Conservation (phyloP, 208 protist species). For the Crithidia bombi region DNA sequence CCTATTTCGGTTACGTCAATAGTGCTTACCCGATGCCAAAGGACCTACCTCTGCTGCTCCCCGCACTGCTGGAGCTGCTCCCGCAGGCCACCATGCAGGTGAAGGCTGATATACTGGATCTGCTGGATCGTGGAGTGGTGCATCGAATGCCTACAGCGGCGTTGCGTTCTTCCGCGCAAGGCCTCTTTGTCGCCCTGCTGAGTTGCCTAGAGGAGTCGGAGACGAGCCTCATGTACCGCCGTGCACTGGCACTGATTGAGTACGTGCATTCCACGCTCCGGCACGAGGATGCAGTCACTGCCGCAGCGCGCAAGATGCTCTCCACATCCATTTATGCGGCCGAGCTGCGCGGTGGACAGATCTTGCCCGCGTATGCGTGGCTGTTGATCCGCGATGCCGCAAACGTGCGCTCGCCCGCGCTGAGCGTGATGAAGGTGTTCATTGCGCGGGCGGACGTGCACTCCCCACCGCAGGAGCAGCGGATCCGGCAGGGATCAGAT, state of each 20-base stretch:
- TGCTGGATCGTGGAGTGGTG: conserved; percentile 27
- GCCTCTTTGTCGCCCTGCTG: conserved; percentile 48
- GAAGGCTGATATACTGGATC: conserved; percentile 22
- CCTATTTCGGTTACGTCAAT: conserved; percentile 29
- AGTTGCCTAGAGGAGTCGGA: conserved; percentile 66
- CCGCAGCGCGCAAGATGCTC: background rate
- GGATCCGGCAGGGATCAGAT: background rate
- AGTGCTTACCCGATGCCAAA: conserved; percentile 33
- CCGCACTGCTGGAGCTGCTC: conserved; percentile 29
- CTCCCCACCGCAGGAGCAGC: background rate
- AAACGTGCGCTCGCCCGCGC: conserved; percentile 23
- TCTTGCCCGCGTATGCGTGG: conserved; percentile 37
- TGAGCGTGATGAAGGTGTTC: conserved; percentile 40
- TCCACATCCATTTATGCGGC: background rate
- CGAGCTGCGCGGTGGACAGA: conserved; percentile 33
- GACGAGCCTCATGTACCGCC: conserved; percentile 54
- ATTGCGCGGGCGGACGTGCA: conserved; percentile 15
- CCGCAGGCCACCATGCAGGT: conserved; percentile 40
- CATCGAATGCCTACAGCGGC: conserved; percentile 25
- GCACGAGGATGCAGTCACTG: conserved; percentile 6
- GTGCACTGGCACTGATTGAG: conserved; percentile 44
- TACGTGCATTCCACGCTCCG: conserved; percentile 27
- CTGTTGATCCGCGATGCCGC: conserved; percentile 35
- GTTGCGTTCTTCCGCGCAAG: conserved; percentile 38
- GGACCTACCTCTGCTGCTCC: conserved; percentile 22